A percentile compares a stretch with the other conserved stretches of the same genome.
phyloP scores from a whole-genome alignment of 2,329 filamentous ascomycete genomes.

The Aaosphaeria pasadenensis region DNA sequence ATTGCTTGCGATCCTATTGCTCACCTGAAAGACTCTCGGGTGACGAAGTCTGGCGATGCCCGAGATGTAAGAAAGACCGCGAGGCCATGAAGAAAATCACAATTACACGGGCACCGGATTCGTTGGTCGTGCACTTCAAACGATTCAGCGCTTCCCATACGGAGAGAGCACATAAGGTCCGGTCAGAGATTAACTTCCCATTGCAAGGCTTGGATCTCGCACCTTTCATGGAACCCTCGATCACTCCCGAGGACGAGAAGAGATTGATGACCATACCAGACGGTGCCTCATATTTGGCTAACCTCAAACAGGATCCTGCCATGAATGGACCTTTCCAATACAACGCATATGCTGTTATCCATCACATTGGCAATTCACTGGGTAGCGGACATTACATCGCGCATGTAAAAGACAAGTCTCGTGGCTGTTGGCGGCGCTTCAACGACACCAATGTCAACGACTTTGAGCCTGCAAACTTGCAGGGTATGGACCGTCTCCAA shows the following conservation, averaged over 20 bases:
- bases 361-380: constrained; percentile 67
- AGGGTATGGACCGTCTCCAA: constrained; percentile 51
- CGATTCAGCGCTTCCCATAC: constrained; percentile 60
- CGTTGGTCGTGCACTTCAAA: constrained; percentile 76
- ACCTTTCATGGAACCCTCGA: constrained; percentile 56
- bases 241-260: constrained; percentile 36
- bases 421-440: constrained; percentile 59
- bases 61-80: constrained; percentile 66
- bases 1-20: constrained; percentile 69
- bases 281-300: constrained; percentile 22
- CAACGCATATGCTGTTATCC: constrained; percentile 80
- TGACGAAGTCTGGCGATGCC: constrained; percentile 70
- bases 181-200: constrained; percentile 72
- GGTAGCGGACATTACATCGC: constrained; percentile 78
- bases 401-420: constrained; percentile 50
- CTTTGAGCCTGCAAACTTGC: constrained; percentile 54
- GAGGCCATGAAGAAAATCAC: constrained; percentile 68
- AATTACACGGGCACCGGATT: constrained; percentile 74
- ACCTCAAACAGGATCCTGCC: constrained; percentile 37
- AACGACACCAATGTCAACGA: constrained; percentile 55
- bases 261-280: constrained; percentile 27
- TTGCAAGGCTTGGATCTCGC: constrained; percentile 66
- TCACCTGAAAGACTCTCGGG: constrained; percentile 65
- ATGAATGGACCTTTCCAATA: constrained; percentile 66
- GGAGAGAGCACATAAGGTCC: constrained; percentile 63